Evolutionary conservation across 2,329 filamentous ascomycete species (phyloP).

Genomic region (Aurifilum marmelostoma): DNA sequence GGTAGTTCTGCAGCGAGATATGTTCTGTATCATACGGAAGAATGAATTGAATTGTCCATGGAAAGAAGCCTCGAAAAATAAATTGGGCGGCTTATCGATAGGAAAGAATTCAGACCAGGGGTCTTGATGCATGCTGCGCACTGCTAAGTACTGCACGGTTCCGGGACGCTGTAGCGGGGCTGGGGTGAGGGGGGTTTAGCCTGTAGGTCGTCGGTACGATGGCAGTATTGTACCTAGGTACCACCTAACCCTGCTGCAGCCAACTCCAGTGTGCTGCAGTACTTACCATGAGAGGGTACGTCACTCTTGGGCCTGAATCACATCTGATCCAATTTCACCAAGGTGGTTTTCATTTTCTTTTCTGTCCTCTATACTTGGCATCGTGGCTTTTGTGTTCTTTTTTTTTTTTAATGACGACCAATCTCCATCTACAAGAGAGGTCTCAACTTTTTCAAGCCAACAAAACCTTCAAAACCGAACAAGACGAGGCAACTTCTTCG

Average conservation of each 20-base stretch:
- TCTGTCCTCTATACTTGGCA: not conserved
- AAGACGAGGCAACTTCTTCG: not conserved
- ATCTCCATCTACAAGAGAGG: not conserved
- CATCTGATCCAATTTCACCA: not conserved
- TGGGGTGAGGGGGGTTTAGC: too few relatives aligned
- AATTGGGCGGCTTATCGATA: constrained; percentile 13
- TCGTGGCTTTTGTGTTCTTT: not conserved
- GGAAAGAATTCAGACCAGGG: not conserved
- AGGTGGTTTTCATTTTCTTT: not conserved
- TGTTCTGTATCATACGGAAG: not conserved
- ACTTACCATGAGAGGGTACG: not conserved
- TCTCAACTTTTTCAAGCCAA: too few relatives aligned
- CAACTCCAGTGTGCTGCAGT: not conserved
- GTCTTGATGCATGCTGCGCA: not conserved
- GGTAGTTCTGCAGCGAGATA: not conserved
- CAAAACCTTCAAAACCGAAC: too few relatives aligned
- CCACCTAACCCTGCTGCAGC: not conserved
- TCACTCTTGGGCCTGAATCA: not conserved
- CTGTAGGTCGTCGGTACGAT: too few relatives aligned
- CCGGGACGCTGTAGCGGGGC: not conserved
- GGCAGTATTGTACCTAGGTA: too few relatives aligned
- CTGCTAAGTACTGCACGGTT: too few relatives aligned
- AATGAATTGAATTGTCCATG: not conserved
- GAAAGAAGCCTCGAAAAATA: constrained; percentile 10
- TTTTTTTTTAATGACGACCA: not conserved